These are phyloP conservation scores for Mycena rosella DNA, from an alignment of 768 basidiomycete species.

Conservation along the genomic window DNA sequence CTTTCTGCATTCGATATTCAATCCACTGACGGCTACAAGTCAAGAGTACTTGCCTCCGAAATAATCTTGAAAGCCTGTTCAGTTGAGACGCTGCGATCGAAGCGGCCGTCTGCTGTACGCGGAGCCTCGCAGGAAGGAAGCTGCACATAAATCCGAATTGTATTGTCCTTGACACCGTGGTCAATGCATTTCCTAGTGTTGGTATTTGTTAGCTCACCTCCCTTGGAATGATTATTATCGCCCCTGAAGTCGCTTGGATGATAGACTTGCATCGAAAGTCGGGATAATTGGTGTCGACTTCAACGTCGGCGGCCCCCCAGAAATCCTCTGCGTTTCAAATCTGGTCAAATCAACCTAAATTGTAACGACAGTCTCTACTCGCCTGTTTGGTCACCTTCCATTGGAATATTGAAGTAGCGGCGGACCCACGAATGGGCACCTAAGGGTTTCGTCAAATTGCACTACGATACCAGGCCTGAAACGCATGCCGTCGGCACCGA, in stretches of 20 bases:
- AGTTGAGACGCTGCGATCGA: background rate
- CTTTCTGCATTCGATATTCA: background rate
- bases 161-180: no score
- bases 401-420: conserved; percentile 54
- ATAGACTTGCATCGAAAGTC: conserved; percentile 59
- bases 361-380: no score
- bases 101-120: background rate
- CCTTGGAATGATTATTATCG: conserved; percentile 34
- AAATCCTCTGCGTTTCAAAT: conserved; percentile 54
- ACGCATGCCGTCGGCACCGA: conserved; percentile 46
- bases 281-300: conserved; percentile 57
- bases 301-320: conserved; percentile 64
- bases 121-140: conserved; percentile 36
- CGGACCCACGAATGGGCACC: conserved; percentile 61
- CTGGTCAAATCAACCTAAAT: no score
- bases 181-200: no score
- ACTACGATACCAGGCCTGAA: no score
- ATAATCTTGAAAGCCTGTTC: conserved; percentile 8
- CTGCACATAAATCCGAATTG: conserved; percentile 62
- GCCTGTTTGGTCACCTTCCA: conserved; percentile 54
- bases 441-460: background rate
- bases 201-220: no score
- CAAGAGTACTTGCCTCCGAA: background rate
- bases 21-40: background rate
- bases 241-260: conserved; percentile 59